Base-by-base conservation (phyloP, 257 asterid genomes). In the Jacaranda copaia region DNA sequence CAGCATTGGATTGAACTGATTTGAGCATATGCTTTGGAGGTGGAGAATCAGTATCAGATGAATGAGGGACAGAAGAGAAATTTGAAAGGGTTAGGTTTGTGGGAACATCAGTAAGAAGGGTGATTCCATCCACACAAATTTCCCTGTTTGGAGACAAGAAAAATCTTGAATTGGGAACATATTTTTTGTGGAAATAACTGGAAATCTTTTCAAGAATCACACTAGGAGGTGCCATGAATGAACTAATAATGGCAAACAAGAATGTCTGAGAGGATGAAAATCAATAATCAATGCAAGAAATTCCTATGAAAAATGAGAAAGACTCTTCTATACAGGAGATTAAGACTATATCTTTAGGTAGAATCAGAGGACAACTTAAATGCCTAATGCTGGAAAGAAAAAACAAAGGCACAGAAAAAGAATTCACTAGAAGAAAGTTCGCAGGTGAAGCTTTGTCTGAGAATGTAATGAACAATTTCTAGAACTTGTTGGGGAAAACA, bases 211-310 rank as follows among this genome's bases (percentile, higher is more conserved):
- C 56, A 67, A 59, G 75, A 72, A 83, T 32, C 40, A 80, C 39
- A 59, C 56, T 56, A n/a, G 80, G 87, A 46, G 87, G 82, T 9
- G 80, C 81, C 87, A 83, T 83, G 67, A 14, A 38, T 56, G 36
- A 32, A 40, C 20, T 1, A 62, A 3, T 13, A 25, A 25, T 25
- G 32, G 32, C 32, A 25, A 25, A 68, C 58, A 46, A 35, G 8
- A 38, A 14, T 1, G 19, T 42, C 46, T 42, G 32, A 25, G 32
- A 25, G 32, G 32, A 25, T 25, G 32, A 25, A 25, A 25, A 25
- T 25, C 55, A 36, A 36, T 45, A 70, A 35, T 4, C 40, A 4
- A 48, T 20, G 35, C 0, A 10, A n/a, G 59, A 52, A 35, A 1
- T 59, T 20, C 14, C 42, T 42, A 32, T n/a, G 2, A 64, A 32